Conservation (phyloP, 2,329 filamentous ascomycete species). For the Nigrospora oryzae region DNA sequence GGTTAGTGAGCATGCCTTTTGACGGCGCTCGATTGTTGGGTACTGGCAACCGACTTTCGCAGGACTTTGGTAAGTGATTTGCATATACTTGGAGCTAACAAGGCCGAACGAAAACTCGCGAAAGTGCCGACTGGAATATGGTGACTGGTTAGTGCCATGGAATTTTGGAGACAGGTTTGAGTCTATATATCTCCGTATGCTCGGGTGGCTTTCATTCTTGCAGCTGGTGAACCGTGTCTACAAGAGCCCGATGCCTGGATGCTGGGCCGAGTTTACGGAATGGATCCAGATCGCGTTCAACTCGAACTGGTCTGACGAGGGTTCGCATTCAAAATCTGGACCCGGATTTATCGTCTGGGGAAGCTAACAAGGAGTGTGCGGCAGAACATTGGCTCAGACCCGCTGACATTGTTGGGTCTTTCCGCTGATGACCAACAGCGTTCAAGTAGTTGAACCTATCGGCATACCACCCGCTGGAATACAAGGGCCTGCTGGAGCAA, state of each 20-base stretch:
- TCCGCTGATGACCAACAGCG: constrained; percentile 7
- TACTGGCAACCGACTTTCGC: not conserved
- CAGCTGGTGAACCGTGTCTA: constrained; percentile 17
- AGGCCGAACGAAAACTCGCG: constrained; percentile 10
- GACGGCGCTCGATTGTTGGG: not conserved
- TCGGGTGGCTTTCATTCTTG: constrained; percentile 13
- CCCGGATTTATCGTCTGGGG: constrained; percentile 8
- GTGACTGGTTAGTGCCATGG: constrained; percentile 17
- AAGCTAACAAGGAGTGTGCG: too few species aligned
- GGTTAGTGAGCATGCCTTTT: constrained; percentile 9
- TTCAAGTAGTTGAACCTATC: constrained; percentile 15
- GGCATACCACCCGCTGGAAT: not conserved
- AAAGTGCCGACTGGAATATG: constrained; percentile 17
- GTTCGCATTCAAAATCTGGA: constrained; percentile 20
- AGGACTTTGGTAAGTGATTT: constrained; percentile 1
- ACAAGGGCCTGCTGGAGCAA: not conserved
- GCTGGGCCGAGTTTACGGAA: constrained; percentile 25
- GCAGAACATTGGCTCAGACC: too few species aligned
- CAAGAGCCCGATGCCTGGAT: constrained; percentile 21
- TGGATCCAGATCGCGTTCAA: constrained; percentile 20
- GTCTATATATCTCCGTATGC: constrained; percentile 20
- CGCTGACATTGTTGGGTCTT: too few species aligned
- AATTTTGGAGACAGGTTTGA: constrained; percentile 15
- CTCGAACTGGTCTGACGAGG: constrained; percentile 19
- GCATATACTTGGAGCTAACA: constrained; percentile 18